phyloP scores from a whole-genome alignment of 139 green algal genomes.

The Coccomyxa sp. region DNA sequence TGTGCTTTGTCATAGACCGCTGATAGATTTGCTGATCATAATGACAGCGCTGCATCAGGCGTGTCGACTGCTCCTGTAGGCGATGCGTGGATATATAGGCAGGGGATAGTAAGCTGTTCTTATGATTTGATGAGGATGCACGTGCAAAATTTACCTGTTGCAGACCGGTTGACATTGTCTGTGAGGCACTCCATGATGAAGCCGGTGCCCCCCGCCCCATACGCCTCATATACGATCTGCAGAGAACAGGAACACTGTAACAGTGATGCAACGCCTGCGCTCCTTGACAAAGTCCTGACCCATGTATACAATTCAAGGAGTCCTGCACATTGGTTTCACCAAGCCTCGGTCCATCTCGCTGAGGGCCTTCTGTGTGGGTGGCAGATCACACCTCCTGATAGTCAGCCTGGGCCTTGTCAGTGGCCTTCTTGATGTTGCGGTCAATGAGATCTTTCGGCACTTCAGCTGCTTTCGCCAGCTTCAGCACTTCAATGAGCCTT shows the following conservation, averaged over 20 bases:
- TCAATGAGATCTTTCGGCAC: conserved; percentile 86
- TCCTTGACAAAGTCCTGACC: background rate
- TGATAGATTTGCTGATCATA: too few species aligned
- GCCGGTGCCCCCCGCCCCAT: conserved; percentile 72
- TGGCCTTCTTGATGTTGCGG: conserved; percentile 84
- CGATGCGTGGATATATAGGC: too few species aligned
- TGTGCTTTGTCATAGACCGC: too few species aligned
- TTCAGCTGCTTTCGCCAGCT: conserved; percentile 60
- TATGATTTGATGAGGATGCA: too few species aligned
- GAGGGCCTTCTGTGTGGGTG: too few species aligned
- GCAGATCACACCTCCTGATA: conserved; percentile 71
- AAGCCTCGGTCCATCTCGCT: too few species aligned
- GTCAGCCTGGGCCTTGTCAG: conserved; percentile 74
- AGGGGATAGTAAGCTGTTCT: too few species aligned
- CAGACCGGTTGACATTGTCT: conserved; percentile 87
- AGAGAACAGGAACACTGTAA: background rate
- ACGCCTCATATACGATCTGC: conserved; percentile 39
- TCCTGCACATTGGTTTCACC: too few species aligned
- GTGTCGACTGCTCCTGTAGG: too few species aligned
- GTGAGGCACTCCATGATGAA: conserved; percentile 88
- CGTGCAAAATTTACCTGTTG: conserved; percentile 21
- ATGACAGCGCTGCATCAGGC: too few species aligned
- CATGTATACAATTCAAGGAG: background rate
- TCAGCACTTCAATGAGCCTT: conserved; percentile 56
- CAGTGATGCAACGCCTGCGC: background rate